Evolutionary conservation across 805 yeast genomes (phyloP).

Genomic region (Candida caryicola): DNA sequence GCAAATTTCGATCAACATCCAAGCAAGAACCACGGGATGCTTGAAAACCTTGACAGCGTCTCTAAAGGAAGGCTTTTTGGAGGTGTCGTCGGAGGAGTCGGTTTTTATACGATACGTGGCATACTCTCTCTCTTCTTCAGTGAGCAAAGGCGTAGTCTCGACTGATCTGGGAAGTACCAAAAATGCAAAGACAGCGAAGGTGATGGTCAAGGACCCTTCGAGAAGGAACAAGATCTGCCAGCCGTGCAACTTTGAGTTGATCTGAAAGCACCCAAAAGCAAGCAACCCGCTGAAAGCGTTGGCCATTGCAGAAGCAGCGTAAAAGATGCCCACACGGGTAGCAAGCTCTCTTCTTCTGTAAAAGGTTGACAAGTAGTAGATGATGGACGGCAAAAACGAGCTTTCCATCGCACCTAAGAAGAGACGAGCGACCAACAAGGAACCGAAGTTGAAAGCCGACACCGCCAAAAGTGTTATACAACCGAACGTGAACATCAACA

Average conservation of each 20-base stretch:
- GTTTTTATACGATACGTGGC: constrained; percentile 39
- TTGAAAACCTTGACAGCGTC: constrained; percentile 44
- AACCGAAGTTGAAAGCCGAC: constrained; percentile 38
- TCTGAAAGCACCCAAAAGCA: constrained; percentile 37
- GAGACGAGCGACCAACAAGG: constrained; percentile 29
- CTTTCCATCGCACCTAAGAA: constrained; percentile 37
- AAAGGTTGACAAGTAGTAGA: constrained; percentile 35
- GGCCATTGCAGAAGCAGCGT: constrained; percentile 33
- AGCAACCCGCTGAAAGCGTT: constrained; percentile 39
- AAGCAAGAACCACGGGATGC: constrained; percentile 44
- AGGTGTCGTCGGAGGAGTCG: constrained; percentile 44
- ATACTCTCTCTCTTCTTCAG: constrained; percentile 38
- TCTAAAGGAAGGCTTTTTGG: constrained; percentile 31
- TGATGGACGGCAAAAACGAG: constrained; percentile 39
- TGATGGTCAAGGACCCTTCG: constrained; percentile 43
- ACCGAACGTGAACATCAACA: constrained; percentile 46
- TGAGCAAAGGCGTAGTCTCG: constrained; percentile 33
- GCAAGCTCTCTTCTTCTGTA: constrained; percentile 39
- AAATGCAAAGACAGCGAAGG: constrained; percentile 30
- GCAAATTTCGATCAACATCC: constrained; percentile 45
- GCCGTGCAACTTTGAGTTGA: constrained; percentile 36
- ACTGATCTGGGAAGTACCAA: constrained; percentile 38
- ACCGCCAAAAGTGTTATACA: constrained; percentile 36
- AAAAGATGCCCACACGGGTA: constrained; percentile 33
- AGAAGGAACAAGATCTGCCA: constrained; percentile 49